These are phyloP conservation scores for Daldinia bambusicola DNA, from an alignment of 495 filamentous ascomycete genomes.

Conservation along the genomic window DNA sequence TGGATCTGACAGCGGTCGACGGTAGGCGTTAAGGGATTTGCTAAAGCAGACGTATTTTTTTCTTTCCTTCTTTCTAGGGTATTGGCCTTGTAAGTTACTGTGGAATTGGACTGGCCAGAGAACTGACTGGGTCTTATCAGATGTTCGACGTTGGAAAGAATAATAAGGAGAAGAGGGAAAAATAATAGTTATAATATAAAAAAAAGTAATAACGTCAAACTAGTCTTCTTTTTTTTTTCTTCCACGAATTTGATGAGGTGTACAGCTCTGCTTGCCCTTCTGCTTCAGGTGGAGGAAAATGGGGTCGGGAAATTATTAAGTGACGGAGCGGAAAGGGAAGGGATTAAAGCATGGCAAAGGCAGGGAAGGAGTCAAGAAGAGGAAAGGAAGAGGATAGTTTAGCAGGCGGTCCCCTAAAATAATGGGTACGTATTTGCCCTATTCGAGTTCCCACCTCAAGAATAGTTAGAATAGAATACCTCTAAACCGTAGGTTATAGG, in stretches of 20 bases:
- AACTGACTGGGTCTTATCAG: neutral
- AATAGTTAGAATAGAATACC: neutral
- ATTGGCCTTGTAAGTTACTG: neutral
- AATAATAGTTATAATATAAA: conserved; percentile 32
- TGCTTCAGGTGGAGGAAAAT: conserved; percentile 41
- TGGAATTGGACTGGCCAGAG: conserved; percentile 4
- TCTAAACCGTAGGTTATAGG: neutral
- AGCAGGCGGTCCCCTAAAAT: conserved; percentile 39
- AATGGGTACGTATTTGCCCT: conserved; percentile 34
- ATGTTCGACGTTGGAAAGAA: neutral
- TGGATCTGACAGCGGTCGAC: conserved; percentile 3
- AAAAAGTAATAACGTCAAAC: conserved; percentile 35
- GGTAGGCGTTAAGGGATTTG: neutral
- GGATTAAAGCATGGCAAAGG: conserved; percentile 45
- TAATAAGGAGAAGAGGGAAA: conserved; percentile 2
- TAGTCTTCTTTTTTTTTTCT: conserved; percentile 23
- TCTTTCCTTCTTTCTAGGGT: neutral
- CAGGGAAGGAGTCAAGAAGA: conserved; percentile 39
- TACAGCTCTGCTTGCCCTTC: conserved; percentile 38
- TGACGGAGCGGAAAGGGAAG: conserved; percentile 46
- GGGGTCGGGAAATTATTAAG: conserved; percentile 48
- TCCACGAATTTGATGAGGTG: conserved; percentile 42
- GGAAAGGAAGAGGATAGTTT: conserved; percentile 21
- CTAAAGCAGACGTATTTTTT: neutral
- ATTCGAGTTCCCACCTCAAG: conserved; percentile 7